Conservation (phyloP, 306 rosid genomes). For the Castanea mollissima region DNA sequence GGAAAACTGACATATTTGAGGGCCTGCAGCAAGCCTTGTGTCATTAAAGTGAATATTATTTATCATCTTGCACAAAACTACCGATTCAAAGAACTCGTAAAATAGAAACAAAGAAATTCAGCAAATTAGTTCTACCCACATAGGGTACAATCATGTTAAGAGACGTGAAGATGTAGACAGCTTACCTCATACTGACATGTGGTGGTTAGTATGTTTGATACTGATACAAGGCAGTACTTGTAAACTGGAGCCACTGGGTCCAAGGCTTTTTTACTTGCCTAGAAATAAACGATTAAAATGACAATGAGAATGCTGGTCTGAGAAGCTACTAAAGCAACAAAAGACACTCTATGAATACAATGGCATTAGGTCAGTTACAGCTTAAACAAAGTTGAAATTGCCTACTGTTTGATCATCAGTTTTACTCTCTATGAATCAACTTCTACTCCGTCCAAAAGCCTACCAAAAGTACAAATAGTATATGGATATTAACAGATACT, state of each 20-base stretch:
- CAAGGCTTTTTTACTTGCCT: constrained; percentile 79
- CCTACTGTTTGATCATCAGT: not conserved
- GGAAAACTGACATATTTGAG: constrained; percentile 98
- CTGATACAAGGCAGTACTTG: constrained; percentile 75
- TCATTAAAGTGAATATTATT: constrained; percentile 1
- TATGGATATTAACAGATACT: constrained; percentile 20
- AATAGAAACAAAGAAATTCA: not conserved
- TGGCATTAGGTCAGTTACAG: not conserved
- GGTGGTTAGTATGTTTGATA: constrained; percentile 85
- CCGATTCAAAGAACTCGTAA: not conserved
- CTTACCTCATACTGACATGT: constrained; percentile 95
- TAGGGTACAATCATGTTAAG: not conserved
- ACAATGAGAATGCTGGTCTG: not conserved
- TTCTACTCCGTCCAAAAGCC: not conserved
- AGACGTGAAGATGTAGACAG: constrained; percentile 4
- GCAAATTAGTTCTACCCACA: not conserved
- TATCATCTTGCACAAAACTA: constrained; percentile 6
- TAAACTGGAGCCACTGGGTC: constrained; percentile 89
- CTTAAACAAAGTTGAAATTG: constrained; percentile 10
- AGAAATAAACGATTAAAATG: not conserved
- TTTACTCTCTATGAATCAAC: not conserved
- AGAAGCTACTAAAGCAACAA: not conserved
- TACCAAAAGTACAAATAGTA: not conserved
- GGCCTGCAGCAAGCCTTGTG: constrained; percentile 56
- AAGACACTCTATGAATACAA: not conserved